These are phyloP conservation scores for Skeletonema menzelii DNA, from an alignment of 108 stramenopile species.

Conservation along the genomic window DNA sequence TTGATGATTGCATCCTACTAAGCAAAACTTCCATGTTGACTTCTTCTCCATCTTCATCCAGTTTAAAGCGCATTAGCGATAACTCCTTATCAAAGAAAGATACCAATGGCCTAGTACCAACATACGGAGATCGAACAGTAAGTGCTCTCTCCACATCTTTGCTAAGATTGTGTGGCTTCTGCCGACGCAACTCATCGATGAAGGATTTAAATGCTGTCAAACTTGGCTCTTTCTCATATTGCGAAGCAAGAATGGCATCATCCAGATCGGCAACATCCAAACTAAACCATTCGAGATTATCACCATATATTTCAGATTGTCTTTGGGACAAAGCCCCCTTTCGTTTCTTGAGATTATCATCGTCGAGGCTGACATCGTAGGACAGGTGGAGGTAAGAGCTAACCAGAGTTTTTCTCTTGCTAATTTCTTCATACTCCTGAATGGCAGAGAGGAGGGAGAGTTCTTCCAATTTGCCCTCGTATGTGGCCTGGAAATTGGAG, in stretches of 20 bases:
- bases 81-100: slow-evolving; percentile 51
- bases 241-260: slow-evolving; percentile 7
- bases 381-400: slow-evolving; percentile 30
- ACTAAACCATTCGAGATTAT: slow-evolving; percentile 46
- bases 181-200: slow-evolving; percentile 38
- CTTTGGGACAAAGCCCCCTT: slow-evolving; percentile 34
- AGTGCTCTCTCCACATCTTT: slow-evolving; percentile 51
- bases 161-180: slow-evolving; percentile 43
- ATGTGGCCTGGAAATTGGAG: slow-evolving; percentile 8
- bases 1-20: slow-evolving; percentile 35
- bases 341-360: slow-evolving; percentile 45
- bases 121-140: slow-evolving; percentile 43
- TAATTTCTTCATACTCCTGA: slow-evolving; percentile 41
- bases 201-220: slow-evolving; percentile 32
- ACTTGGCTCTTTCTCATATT: slow-evolving; percentile 16
- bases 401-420: slow-evolving; percentile 18
- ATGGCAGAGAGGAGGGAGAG: slow-evolving; percentile 23
- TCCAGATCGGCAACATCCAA: slow-evolving; percentile 41
- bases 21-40: slow-evolving; percentile 54
- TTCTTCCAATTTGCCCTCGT: slow-evolving; percentile 27
- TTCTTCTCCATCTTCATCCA: slow-evolving; percentile 19
- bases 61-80: slow-evolving; percentile 37
- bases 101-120: slow-evolving; percentile 37
- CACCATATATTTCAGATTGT: slow-evolving; percentile 37
- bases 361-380: slow-evolving; percentile 35